Evolutionary conservation across 2,329 filamentous ascomycete species (phyloP).

Genomic region (Coniella lustricola): DNA sequence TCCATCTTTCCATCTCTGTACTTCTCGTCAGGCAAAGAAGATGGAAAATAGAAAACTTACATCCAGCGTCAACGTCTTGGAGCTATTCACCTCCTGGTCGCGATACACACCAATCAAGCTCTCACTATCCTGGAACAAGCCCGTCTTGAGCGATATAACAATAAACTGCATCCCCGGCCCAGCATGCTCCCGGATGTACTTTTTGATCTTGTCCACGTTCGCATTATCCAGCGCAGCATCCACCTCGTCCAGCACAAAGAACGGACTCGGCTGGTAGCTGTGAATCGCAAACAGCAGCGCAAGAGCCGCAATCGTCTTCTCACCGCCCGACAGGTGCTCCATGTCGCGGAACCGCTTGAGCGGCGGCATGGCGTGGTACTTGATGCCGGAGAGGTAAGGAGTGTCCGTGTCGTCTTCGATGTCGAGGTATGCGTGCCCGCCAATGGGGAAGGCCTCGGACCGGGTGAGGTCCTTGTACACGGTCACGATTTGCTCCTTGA

Average conservation of each 20-base stretch:
- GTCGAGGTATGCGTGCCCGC: constrained; percentile 81
- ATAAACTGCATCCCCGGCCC: constrained; percentile 99
- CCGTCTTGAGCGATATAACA: constrained; percentile 92
- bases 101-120: constrained; percentile 92
- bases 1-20: constrained; percentile 3
- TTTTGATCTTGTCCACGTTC: constrained; percentile 92
- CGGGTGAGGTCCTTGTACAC: constrained; percentile 95
- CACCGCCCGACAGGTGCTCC: constrained; percentile 94
- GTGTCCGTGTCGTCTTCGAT: constrained; percentile 92
- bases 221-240: constrained; percentile 97
- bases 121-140: constrained; percentile 93
- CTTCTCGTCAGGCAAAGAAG: not conserved
- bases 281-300: constrained; percentile 97
- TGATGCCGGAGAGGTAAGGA: constrained; percentile 90
- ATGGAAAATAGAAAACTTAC: constrained; percentile 50
- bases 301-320: constrained; percentile 97
- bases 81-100: constrained; percentile 90
- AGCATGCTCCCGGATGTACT: constrained; percentile 90
- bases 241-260: constrained; percentile 97
- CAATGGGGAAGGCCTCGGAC: constrained; percentile 85
- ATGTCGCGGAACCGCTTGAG: constrained; percentile 98
- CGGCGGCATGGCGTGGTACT: constrained; percentile 98
- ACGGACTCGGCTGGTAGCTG: constrained; percentile 89
- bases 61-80: constrained; percentile 86
- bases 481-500: constrained; percentile 85